Evolutionary conservation across 345 rosid genomes (phyloP).

Genomic region (Jatropha curcas): DNA sequence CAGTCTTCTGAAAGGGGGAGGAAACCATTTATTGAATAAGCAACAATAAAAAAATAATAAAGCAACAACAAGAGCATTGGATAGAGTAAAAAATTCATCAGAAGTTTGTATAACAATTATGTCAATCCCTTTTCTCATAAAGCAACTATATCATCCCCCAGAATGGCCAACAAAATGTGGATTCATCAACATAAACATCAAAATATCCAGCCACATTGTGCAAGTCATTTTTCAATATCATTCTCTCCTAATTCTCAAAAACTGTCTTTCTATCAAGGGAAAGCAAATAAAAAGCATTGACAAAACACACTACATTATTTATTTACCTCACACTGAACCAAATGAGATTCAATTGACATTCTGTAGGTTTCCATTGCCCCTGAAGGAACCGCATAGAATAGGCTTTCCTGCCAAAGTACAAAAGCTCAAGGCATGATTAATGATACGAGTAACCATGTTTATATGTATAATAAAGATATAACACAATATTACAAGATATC

Average conservation of each 20-base stretch:
- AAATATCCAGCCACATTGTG: not conserved
- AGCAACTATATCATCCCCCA: not conserved
- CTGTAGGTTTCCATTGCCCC: slow-evolving; percentile 83
- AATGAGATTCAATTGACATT: slow-evolving; percentile 75
- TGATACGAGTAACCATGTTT: slow-evolving; percentile 9
- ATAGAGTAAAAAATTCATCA: not conserved
- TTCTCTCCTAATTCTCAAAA: slow-evolving; percentile 2
- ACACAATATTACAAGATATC: not conserved
- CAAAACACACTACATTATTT: not conserved
- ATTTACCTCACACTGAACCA: slow-evolving; percentile 54
- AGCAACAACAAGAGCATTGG: not conserved
- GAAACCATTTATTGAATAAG: slow-evolving; percentile 10
- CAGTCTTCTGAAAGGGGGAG: slow-evolving; percentile 54
- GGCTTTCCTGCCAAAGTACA: slow-evolving; percentile 70
- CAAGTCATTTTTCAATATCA: not conserved
- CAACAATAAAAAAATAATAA: not conserved
- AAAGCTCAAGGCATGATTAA: slow-evolving; percentile 24
- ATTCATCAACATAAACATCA: not conserved
- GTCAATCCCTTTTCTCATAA: not conserved
- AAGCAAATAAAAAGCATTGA: slow-evolving; percentile 9
- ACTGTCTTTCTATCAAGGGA: not conserved
- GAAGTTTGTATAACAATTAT: not conserved
- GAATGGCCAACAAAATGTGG: not conserved
- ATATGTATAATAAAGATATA: not conserved
- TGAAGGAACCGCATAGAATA: slow-evolving; percentile 82